phyloP scores from a whole-genome alignment of 345 rosid species.

The Pistacia atlantica region DNA sequence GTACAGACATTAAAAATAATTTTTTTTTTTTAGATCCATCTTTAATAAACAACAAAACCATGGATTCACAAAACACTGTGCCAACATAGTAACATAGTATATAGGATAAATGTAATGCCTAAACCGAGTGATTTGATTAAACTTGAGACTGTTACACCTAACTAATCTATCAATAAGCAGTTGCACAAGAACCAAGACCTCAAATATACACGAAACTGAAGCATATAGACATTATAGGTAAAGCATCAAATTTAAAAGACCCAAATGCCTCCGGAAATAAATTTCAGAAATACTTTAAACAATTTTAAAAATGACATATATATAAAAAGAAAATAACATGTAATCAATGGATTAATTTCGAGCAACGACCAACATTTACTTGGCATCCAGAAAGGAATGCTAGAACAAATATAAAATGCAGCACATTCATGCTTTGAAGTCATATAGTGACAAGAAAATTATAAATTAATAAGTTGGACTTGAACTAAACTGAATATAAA shows the following conservation, averaged over 20 bases:
- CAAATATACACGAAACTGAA: neutral
- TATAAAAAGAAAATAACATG: neutral
- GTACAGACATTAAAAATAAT: neutral
- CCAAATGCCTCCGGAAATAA: neutral
- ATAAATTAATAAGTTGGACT: neutral
- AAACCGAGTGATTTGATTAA: too few relatives aligned
- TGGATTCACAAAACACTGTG: too few relatives aligned
- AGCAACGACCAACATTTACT: neutral
- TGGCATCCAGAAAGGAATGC: too few relatives aligned
- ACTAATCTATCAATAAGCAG: neutral
- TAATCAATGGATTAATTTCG: neutral
- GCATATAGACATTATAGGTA: neutral
- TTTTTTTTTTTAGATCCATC: neutral
- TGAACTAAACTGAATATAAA: neutral
- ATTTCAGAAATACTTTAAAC: neutral
- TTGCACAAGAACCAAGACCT: neutral
- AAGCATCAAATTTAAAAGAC: neutral
- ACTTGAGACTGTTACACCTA: neutral
- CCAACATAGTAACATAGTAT: too few relatives aligned
- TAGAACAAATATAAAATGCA: too few relatives aligned
- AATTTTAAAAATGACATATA: neutral
- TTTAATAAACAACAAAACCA: neutral
- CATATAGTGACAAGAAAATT: neutral
- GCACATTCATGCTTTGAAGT: too few relatives aligned
- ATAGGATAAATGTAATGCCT: too few relatives aligned